These are phyloP conservation scores for Apiospora aurea DNA, from an alignment of 2,329 filamentous ascomycete genomes.

Conservation along the genomic window DNA sequence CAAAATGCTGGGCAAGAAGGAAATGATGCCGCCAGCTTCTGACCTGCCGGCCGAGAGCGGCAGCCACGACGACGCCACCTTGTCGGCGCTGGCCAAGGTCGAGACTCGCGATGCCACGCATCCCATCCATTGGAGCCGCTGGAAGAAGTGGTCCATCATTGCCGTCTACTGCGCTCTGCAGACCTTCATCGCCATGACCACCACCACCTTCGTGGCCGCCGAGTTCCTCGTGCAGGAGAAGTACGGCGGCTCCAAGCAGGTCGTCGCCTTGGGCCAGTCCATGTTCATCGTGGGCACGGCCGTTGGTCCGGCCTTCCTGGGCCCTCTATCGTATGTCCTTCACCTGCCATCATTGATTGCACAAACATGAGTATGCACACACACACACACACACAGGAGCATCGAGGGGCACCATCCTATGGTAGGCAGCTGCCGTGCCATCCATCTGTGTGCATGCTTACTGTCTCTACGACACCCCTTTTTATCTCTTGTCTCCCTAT, in stretches of 20 bases:
- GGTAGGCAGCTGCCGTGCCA: background rate
- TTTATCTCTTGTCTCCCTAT: too few species aligned
- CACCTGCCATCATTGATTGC: conserved; percentile 12
- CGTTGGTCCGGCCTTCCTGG: conserved; percentile 49
- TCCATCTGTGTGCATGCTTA: conserved; percentile 1
- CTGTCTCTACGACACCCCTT: background rate
- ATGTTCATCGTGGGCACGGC: conserved; percentile 52
- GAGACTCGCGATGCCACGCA: conserved; percentile 36
- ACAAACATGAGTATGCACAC: conserved; percentile 5
- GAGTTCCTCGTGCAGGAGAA: conserved; percentile 47
- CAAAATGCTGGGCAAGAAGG: conserved; percentile 2
- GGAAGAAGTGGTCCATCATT: conserved; percentile 41
- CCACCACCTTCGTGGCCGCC: conserved; percentile 48
- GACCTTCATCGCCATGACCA: conserved; percentile 47
- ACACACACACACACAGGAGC: background rate
- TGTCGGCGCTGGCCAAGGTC: conserved; percentile 38
- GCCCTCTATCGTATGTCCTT: conserved; percentile 47
- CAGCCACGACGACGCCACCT: conserved; percentile 32
- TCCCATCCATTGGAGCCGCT: conserved; percentile 39
- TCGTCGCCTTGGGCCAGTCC: conserved; percentile 48
- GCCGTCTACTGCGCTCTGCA: conserved; percentile 42
- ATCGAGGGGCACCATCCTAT: background rate
- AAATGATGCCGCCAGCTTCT: background rate
- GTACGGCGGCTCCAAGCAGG: conserved; percentile 46
- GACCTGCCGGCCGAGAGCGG: background rate